phyloP scores from a whole-genome alignment of 2,329 filamentous ascomycete species.

The Alternaria tenuissima region DNA sequence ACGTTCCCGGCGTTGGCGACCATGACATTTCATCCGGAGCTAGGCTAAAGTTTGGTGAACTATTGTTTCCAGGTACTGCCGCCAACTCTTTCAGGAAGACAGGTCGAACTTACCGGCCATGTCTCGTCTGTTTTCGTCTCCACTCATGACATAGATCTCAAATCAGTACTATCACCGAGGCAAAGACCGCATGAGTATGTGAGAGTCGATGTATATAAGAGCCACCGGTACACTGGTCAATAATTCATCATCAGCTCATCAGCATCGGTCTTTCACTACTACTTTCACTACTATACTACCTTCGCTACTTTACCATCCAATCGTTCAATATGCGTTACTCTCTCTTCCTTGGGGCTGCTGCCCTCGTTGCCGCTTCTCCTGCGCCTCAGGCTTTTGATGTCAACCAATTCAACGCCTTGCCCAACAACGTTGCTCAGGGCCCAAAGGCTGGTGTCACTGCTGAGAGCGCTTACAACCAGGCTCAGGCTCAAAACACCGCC shows the following conservation, averaged over 20 bases:
- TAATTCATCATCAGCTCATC: conserved; percentile 13
- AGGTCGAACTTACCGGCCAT: conserved; percentile 10
- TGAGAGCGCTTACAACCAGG: conserved; percentile 24
- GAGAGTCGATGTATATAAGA: conserved; percentile 13
- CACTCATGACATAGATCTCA: conserved; percentile 13
- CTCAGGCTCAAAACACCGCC: conserved; percentile 20
- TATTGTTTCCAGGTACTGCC: conserved; percentile 13
- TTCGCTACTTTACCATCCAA: conserved; percentile 6
- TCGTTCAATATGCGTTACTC: conserved; percentile 30
- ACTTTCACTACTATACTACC: conserved; percentile 1
- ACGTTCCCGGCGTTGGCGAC: conserved; percentile 14
- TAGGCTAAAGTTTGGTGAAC: conserved; percentile 15
- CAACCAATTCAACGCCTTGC: conserved; percentile 15
- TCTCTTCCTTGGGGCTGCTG: conserved; percentile 31
- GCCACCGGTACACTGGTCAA: neutral
- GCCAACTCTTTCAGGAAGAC: conserved; percentile 12
- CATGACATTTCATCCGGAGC: conserved; percentile 13
- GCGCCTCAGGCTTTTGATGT: conserved; percentile 31
- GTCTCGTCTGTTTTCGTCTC: neutral
- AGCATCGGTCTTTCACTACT: conserved; percentile 15
- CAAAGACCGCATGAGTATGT: neutral
- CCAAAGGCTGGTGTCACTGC: conserved; percentile 24
- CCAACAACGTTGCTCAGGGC: conserved; percentile 19
- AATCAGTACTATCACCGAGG: conserved; percentile 9
- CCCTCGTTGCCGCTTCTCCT: conserved; percentile 31